Evolutionary conservation across 208 protist genomes (phyloP).

Genomic region (Tritrichomonas foetus): DNA sequence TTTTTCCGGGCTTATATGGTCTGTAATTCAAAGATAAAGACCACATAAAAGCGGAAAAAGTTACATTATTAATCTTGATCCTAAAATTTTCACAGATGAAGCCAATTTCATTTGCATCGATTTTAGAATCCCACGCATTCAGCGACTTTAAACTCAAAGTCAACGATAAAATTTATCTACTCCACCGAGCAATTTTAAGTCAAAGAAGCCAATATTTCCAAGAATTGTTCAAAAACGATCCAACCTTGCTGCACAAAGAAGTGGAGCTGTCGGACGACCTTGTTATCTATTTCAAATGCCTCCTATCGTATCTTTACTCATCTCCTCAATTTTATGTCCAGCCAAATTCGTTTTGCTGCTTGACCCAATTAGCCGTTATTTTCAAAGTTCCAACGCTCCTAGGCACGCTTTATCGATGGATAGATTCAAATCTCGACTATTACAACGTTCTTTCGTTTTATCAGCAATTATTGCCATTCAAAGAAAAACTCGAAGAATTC

Average conservation of each 20-base stretch:
- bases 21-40: too few species aligned
- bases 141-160: not conserved
- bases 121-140: not conserved
- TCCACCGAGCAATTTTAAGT: not conserved
- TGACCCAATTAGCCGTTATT: not conserved
- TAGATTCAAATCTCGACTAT: not conserved
- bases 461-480: not conserved
- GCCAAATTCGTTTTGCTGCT: not conserved
- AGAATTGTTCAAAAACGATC: not conserved
- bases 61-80: too few species aligned
- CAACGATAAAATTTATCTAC: not conserved
- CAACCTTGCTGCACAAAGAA: not conserved
- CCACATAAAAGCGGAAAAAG: too few species aligned
- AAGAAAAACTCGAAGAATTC: not conserved
- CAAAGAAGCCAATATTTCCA: slow-evolving; percentile 6
- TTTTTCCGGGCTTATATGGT: too few species aligned
- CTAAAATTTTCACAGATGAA: too few species aligned
- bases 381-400: not conserved
- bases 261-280: not conserved
- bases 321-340: not conserved
- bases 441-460: not conserved
- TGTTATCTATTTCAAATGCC: not conserved
- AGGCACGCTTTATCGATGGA: not conserved
- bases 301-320: not conserved
- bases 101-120: not conserved